A percentile compares a stretch with the other conserved stretches of the same genome.
phyloP scores from a whole-genome alignment of 345 rosid genomes.

The Alliaria petiolata region DNA sequence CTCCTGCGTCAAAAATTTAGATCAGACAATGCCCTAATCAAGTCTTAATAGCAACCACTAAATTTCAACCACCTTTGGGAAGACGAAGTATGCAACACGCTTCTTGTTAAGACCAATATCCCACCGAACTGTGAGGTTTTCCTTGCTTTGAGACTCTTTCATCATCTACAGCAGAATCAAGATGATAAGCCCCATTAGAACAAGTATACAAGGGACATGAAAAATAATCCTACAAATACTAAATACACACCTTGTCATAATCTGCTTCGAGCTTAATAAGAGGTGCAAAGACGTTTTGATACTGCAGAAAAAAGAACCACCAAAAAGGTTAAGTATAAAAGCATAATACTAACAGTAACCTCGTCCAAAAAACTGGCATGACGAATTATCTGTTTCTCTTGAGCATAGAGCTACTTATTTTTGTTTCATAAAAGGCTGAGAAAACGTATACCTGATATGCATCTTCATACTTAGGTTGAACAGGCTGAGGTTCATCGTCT shows the following conservation, averaged over 20 bases:
- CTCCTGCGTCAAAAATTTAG: constrained; percentile 52
- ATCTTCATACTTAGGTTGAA: constrained; percentile 93
- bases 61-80: constrained; percentile 70
- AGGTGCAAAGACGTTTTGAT: constrained; percentile 99
- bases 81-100: constrained; percentile 88
- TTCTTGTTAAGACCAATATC: constrained; percentile 98
- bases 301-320: constrained; percentile 53
- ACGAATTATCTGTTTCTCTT: background rate
- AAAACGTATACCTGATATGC: constrained; percentile 78
- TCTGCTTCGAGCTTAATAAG: constrained; percentile 99
- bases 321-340: background rate
- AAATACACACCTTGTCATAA: constrained; percentile 77
- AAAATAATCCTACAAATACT: background rate
- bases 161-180: constrained; percentile 62
- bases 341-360: background rate
- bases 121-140: constrained; percentile 92
- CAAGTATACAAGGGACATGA: background rate
- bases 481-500: constrained; percentile 98
- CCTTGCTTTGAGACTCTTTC: constrained; percentile 99
- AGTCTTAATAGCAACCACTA: background rate
- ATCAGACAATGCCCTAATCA: constrained; percentile 14
- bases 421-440: background rate
- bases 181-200: constrained; percentile 17
- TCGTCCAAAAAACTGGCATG: constrained; percentile 1
- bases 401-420: background rate